Percentiles rank a stretch among this genome's conserved stretches.
Conservation (phyloP, 441 rosid genomes). For the Hura crepitans region DNA sequence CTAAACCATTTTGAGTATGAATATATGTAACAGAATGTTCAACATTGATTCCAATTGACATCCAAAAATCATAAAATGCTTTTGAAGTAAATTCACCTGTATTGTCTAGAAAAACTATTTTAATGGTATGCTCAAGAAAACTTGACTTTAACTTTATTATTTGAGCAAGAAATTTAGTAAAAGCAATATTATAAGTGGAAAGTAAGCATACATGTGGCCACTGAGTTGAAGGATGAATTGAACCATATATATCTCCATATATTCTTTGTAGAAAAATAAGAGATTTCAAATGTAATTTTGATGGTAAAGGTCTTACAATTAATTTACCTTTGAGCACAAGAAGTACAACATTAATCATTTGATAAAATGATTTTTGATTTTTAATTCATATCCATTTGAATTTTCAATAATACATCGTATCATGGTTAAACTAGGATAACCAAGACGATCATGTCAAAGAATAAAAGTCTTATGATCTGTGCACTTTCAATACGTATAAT, state of each 20-base stretch:
- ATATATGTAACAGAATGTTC: too few relatives aligned
- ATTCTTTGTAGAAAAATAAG: too few relatives aligned
- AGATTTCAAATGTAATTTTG: background rate
- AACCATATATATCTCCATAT: too few relatives aligned
- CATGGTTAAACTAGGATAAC: background rate
- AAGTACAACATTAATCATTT: background rate
- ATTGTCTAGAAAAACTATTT: too few relatives aligned
- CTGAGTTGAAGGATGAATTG: background rate
- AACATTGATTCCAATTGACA: too few relatives aligned
- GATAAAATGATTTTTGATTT: too few relatives aligned
- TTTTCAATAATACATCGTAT: background rate
- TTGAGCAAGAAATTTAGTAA: background rate
- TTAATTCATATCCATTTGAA: background rate
- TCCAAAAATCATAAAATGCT: too few relatives aligned
- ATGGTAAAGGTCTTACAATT: background rate
- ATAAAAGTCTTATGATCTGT: too few relatives aligned
- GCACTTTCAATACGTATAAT: background rate
- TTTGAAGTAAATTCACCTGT: too few relatives aligned
- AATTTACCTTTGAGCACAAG: background rate
- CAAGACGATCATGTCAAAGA: background rate
- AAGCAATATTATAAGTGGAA: background rate
- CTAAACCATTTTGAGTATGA: background rate
- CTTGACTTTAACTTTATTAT: background rate
- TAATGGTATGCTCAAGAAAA: background rate
- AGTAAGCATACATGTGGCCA: constrained; percentile 8